Conservation (phyloP, 2,329 filamentous ascomycete genomes). For the Fusarium azukiicola region DNA sequence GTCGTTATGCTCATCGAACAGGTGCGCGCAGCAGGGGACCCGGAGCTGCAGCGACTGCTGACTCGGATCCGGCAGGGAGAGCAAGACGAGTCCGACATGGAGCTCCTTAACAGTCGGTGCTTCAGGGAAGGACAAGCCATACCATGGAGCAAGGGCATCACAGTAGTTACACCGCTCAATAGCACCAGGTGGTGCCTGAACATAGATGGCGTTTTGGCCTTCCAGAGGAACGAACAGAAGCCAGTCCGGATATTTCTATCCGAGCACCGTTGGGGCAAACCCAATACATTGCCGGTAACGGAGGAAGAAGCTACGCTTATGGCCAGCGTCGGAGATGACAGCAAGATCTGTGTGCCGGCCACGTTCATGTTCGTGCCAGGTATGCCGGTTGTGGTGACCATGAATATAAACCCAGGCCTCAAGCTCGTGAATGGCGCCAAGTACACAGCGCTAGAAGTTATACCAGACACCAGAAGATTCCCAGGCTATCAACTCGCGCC, state of each 20-base stretch:
- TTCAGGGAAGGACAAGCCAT: neutral
- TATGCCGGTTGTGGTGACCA: neutral
- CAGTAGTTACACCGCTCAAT: neutral
- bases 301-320: constrained; percentile 20
- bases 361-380: neutral
- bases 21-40: constrained; percentile 13
- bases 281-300: neutral
- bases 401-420: constrained; percentile 7
- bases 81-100: constrained; percentile 9
- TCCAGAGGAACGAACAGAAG: neutral
- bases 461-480: neutral
- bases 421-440: neutral
- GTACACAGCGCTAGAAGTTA: neutral
- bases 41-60: constrained; percentile 9
- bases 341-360: constrained; percentile 17
- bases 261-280: neutral
- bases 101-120: neutral
- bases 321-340: constrained; percentile 8
- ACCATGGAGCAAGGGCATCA: neutral
- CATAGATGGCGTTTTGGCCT: neutral
- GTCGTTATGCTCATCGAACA: constrained; percentile 17
- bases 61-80: neutral
- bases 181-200: neutral
- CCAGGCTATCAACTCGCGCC: neutral
- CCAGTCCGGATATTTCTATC: neutral